Conservation (phyloP, 169 alveolate species). For the Plasmodium cynomolgi region DNA sequence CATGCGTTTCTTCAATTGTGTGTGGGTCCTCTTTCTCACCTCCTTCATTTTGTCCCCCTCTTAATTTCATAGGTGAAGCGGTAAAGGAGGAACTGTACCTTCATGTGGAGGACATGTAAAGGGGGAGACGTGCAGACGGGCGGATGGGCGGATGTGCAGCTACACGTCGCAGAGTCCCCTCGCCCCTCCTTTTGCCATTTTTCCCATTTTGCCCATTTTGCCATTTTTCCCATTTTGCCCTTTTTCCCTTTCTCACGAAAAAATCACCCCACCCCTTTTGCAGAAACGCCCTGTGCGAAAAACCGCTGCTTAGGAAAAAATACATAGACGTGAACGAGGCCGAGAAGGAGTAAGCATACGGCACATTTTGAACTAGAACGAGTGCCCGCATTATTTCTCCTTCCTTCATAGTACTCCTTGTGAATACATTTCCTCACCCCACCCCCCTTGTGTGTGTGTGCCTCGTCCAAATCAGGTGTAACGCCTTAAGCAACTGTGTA, state of each 20-base stretch:
- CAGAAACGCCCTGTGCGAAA: conserved; percentile 70
- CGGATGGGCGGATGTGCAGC: neutral
- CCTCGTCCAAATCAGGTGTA: conserved; percentile 37
- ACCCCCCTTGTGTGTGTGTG: neutral
- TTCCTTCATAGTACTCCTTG: neutral
- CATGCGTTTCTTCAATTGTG: neutral
- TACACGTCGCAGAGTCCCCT: neutral
- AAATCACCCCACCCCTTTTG: neutral
- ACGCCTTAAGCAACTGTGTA: conserved; percentile 61
- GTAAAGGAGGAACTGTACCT: conserved; percentile 52
- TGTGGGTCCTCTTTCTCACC: neutral
- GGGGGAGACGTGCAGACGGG: neutral
- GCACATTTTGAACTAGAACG: neutral
- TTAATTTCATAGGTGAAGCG: conserved; percentile 14
- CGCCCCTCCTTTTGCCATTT: neutral
- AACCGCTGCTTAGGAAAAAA: conserved; percentile 51
- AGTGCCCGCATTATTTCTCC: neutral
- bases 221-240: neutral
- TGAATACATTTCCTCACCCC: neutral
- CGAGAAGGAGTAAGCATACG: conserved; percentile 36
- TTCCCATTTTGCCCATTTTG: neutral
- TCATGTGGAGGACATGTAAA: conserved; percentile 72
- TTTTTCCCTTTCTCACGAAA: neutral
- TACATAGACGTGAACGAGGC: conserved; percentile 66
- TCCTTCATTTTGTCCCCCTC: conserved; percentile 9